A percentile compares a stretch with the other conserved stretches of the same genome.
These are phyloP conservation scores for Castanea sativa DNA, from an alignment of 306 rosid species.

Conservation along the genomic window DNA sequence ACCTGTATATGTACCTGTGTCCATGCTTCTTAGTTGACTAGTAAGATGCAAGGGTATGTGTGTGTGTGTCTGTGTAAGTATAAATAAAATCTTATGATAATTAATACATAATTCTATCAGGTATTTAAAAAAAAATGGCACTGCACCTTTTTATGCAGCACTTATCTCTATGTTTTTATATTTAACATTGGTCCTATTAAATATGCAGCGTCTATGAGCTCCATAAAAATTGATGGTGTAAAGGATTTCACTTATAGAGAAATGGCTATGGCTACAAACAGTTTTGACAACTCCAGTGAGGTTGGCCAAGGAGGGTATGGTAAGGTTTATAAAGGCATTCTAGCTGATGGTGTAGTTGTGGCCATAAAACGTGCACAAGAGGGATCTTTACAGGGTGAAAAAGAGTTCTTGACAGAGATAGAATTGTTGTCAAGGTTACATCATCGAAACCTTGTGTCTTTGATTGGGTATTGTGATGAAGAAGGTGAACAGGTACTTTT, in stretches of 20 bases:
- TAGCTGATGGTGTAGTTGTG: conserved; percentile 53
- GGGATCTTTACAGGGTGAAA: conserved; percentile 89
- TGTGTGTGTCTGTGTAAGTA: too few species aligned
- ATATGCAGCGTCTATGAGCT: conserved; percentile 56
- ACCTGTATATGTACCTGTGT: too few species aligned
- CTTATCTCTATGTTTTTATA: neutral
- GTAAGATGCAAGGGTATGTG: neutral
- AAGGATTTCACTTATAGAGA: conserved; percentile 69
- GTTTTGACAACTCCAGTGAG: conserved; percentile 51
- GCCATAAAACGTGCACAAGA: conserved; percentile 87
- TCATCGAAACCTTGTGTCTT: conserved; percentile 80
- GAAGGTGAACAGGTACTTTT: conserved; percentile 69
- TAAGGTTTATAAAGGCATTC: conserved; percentile 79
- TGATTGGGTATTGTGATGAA: conserved; percentile 82
- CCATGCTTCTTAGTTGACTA: neutral
- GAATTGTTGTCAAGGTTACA: conserved; percentile 84
- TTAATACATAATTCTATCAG: neutral
- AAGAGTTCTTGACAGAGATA: conserved; percentile 90
- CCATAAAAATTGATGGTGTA: conserved; percentile 72
- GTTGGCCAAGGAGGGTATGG: conserved; percentile 98
- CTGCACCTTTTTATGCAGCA: neutral
- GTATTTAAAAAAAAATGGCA: conserved; percentile 16
- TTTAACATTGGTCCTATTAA: neutral
- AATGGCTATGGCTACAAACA: conserved; percentile 62
- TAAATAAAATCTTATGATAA: neutral